Evolutionary conservation across 2,329 filamentous ascomycete species (phyloP).

Genomic region (Emericellopsis atlantica): DNA sequence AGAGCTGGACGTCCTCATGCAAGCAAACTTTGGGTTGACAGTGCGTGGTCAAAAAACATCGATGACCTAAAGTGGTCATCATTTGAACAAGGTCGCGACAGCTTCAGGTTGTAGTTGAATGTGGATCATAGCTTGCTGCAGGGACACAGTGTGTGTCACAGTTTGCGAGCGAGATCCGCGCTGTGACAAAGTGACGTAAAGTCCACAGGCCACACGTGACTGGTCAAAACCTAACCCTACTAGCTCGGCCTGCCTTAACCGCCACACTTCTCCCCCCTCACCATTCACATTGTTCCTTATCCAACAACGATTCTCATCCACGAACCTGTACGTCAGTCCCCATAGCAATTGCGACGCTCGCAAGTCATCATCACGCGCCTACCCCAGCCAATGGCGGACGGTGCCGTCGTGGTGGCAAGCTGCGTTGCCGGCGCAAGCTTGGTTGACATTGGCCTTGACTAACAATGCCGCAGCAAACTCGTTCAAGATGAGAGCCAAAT

Average conservation of each 20-base stretch:
- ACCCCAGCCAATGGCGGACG: no score
- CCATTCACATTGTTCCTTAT: conserved; percentile 22
- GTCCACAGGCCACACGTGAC: conserved; percentile 15
- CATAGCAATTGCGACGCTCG: not conserved
- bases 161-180: not conserved
- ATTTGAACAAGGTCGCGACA: no score
- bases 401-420: no score
- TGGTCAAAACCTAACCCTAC: conserved; percentile 22
- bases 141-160: not conserved
- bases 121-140: not conserved
- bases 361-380: not conserved
- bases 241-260: conserved; percentile 16
- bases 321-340: conserved; percentile 22
- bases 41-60: no score
- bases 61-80: no score
- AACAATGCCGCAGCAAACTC: conserved; percentile 10
- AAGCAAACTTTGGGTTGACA: no score
- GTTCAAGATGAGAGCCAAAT: conserved; percentile 84
- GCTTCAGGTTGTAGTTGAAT: not conserved
- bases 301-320: conserved; percentile 32
- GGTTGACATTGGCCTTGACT: conserved; percentile 1
- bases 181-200: conserved; percentile 1
- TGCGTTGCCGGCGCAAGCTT: not conserved
- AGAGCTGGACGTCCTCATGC: no score
- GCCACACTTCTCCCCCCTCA: conserved; percentile 15